phyloP scores from a whole-genome alignment of 2,329 filamentous ascomycete genomes.

The Phaeoacremonium minimum region DNA sequence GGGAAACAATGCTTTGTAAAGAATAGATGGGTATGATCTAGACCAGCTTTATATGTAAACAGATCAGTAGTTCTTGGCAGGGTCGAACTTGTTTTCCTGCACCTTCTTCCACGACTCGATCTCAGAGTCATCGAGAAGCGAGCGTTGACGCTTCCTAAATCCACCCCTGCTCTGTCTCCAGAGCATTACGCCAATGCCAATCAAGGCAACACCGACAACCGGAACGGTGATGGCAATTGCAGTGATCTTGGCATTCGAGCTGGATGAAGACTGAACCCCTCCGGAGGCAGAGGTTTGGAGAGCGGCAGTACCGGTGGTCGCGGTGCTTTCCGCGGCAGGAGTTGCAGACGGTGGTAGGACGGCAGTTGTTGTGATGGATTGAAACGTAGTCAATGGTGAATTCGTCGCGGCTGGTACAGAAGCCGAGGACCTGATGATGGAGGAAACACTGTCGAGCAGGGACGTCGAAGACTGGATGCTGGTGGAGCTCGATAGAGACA shows the following conservation, averaged over 20 bases:
- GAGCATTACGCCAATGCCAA: constrained; percentile 3
- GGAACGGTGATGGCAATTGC: constrained; percentile 8
- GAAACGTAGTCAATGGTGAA: background rate
- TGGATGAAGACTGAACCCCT: background rate
- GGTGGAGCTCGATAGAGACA: background rate
- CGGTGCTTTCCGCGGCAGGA: no score
- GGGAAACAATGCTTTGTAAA: no score
- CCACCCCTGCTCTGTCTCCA: constrained; percentile 8
- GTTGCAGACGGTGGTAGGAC: no score
- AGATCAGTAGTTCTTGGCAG: constrained; percentile 7
- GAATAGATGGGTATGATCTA: no score
- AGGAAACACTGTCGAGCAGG: background rate
- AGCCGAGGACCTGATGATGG: background rate
- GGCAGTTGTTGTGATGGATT: no score
- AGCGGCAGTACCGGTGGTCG: background rate
- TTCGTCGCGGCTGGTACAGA: background rate
- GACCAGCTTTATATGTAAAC: no score
- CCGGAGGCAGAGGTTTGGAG: no score
- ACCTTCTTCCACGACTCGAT: constrained; percentile 1
- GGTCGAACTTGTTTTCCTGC: constrained; percentile 8
- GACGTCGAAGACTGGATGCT: background rate
- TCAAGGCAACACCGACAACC: constrained; percentile 5
- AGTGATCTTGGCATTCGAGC: constrained; percentile 3
- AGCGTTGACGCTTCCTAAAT: constrained; percentile 2
- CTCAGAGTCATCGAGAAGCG: constrained; percentile 6